These are phyloP conservation scores for Stachybotrys chlorohalonatus DNA, from an alignment of 2,329 filamentous ascomycete genomes.

Conservation along the genomic window DNA sequence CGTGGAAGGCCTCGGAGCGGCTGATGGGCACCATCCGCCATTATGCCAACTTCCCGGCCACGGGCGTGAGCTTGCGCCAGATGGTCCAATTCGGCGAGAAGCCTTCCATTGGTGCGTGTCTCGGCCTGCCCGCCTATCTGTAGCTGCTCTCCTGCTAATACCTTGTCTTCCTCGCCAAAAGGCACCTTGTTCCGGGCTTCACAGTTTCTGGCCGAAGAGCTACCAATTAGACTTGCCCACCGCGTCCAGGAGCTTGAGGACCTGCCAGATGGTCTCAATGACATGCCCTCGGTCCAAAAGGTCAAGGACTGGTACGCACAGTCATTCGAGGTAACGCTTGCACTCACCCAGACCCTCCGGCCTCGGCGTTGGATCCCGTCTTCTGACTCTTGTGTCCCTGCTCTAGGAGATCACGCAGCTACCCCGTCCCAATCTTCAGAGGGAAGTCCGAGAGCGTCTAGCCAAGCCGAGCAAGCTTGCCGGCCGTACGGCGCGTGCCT, in stretches of 20 bases:
- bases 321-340: constrained; percentile 76
- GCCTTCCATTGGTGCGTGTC: constrained; percentile 71
- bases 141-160: constrained; percentile 50
- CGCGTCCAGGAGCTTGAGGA: constrained; percentile 89
- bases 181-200: constrained; percentile 95
- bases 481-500: constrained; percentile 53
- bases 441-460: constrained; percentile 71
- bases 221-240: constrained; percentile 92
- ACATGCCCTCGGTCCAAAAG: constrained; percentile 93
- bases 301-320: constrained; percentile 99
- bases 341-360: constrained; percentile 1
- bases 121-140: constrained; percentile 44
- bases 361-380: neutral
- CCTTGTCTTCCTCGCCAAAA: constrained; percentile 44
- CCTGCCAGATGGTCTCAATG: constrained; percentile 88
- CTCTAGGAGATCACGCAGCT: constrained; percentile 84
- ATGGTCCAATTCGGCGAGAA: constrained; percentile 99
- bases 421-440: constrained; percentile 64
- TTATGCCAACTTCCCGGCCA: constrained; percentile 94
- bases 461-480: constrained; percentile 51
- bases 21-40: constrained; percentile 97
- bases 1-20: constrained; percentile 84
- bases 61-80: constrained; percentile 89
- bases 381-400: neutral
- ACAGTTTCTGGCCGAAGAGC: constrained; percentile 95